These are phyloP conservation scores for Russula brevipes DNA, from an alignment of 768 basidiomycete genomes.

Conservation along the genomic window DNA sequence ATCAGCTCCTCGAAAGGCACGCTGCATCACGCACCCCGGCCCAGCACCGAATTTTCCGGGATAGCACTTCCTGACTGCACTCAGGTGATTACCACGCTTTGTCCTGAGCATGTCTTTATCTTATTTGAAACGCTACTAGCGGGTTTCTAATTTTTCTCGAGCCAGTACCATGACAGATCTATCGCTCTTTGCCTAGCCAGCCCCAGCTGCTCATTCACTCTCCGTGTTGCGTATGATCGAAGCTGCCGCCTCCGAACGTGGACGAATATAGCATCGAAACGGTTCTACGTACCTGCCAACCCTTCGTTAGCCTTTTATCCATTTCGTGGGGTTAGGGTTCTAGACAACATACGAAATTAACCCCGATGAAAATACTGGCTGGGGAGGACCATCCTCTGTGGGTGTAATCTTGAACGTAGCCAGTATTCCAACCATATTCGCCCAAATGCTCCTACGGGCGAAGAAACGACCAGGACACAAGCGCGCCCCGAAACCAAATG, in stretches of 20 bases:
- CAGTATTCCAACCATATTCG: neutral
- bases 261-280: neutral
- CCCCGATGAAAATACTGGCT: neutral
- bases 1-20: too few relatives aligned
- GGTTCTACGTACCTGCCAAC: neutral
- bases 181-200: too few relatives aligned
- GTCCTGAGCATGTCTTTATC: neutral
- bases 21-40: neutral
- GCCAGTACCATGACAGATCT: too few relatives aligned
- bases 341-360: neutral
- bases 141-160: too few relatives aligned
- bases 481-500: neutral
- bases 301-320: neutral
- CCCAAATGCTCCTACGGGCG: neutral
- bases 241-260: neutral
- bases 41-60: neutral
- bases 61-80: neutral
- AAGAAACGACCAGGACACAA: neutral
- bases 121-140: too few relatives aligned
- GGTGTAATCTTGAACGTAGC: neutral
- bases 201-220: neutral
- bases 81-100: neutral
- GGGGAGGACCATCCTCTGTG: neutral
- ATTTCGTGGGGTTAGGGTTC: neutral
- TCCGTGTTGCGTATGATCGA: neutral